Evolutionary conservation across 495 filamentous ascomycete genomes (phyloP), one percentile per base, ranked within the genome.

Genomic region (Amniculicola lignicola): DNA sequence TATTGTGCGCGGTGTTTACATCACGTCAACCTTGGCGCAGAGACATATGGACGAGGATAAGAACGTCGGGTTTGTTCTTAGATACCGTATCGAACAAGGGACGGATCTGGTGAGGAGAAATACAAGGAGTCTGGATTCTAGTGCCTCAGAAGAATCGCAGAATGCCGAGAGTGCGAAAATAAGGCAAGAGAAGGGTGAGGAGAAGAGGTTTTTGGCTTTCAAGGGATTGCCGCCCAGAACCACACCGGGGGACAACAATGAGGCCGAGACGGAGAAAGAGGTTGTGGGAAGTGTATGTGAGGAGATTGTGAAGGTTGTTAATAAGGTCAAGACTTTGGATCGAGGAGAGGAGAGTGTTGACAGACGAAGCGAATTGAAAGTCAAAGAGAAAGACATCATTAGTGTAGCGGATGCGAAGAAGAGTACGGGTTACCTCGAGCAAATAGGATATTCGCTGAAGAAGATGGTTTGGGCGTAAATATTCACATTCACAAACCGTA

Each of bases 381-480:
- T 93, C 18, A 82, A 89, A 62, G 77, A 83, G 51, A 81, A 75
- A 14, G 88, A 94, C 68, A 86, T 96, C 39, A 89, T 96, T 28
- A 83, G 82, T 4, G 64, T 93, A 56, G 80, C 78, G 2, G 90
- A 96, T 66, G 93, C 93, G 54, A 90, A 80, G 81, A 89, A 81
- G 74, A 88, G 84, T 50, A 96, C 92, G 2, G 87, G 89, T 4
- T 75, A 90, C 64, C 66, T 98, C 37, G 91, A 98, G 74, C 82
- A 89, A 67, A 68, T 90, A 64, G 86, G 87, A 9, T 87, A 96
- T 75, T 84, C 83, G 52, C 74, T 96, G 44, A 95, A 92, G 79
- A 91, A 88, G 77, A 70, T 96, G 69, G 88, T 96, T 21, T 96
- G 91, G 91, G 88, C 87, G 51, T 93, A 39, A 27, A 7, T 35